Conservation (phyloP, 805 yeast species). For the Phaffomyces thermotolerans region DNA sequence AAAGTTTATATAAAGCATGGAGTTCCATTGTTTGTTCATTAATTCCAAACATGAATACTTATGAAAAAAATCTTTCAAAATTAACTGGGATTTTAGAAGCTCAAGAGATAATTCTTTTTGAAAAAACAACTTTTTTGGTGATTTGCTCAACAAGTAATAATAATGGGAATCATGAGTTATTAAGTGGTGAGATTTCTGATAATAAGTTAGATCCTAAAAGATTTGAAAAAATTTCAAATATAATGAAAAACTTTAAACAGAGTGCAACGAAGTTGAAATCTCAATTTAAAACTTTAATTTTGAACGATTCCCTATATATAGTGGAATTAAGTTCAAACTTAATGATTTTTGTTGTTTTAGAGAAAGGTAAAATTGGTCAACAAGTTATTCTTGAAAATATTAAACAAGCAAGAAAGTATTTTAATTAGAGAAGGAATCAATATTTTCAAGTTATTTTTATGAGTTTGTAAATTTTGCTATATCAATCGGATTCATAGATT, state of each 20-base stretch:
- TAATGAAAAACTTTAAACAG: constrained; percentile 90
- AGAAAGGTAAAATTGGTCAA: constrained; percentile 27
- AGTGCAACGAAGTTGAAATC: constrained; percentile 82
- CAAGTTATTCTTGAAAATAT: constrained; percentile 47
- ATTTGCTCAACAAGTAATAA: constrained; percentile 35
- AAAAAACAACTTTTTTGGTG: constrained; percentile 80
- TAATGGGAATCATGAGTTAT: background rate
- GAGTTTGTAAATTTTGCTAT: too few relatives aligned
- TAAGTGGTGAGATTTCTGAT: constrained; percentile 3
- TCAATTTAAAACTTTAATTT: constrained; percentile 68
- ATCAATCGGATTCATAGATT: too few relatives aligned
- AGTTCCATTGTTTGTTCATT: constrained; percentile 90
- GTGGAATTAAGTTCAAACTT: constrained; percentile 53
- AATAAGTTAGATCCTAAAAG: constrained; percentile 72
- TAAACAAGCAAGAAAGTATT: constrained; percentile 44
- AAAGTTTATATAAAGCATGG: constrained; percentile 94
- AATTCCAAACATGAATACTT: constrained; percentile 81
- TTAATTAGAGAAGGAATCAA: background rate
- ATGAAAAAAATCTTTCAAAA: constrained; percentile 67
- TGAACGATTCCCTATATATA: constrained; percentile 50
- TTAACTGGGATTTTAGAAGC: constrained; percentile 74
- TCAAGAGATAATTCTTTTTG: constrained; percentile 85
- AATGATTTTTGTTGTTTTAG: constrained; percentile 55
- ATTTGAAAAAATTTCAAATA: constrained; percentile 88
- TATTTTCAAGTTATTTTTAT: too few relatives aligned